Conservation (phyloP, 495 filamentous ascomycete species). For the Lentithecium fluviatile region DNA sequence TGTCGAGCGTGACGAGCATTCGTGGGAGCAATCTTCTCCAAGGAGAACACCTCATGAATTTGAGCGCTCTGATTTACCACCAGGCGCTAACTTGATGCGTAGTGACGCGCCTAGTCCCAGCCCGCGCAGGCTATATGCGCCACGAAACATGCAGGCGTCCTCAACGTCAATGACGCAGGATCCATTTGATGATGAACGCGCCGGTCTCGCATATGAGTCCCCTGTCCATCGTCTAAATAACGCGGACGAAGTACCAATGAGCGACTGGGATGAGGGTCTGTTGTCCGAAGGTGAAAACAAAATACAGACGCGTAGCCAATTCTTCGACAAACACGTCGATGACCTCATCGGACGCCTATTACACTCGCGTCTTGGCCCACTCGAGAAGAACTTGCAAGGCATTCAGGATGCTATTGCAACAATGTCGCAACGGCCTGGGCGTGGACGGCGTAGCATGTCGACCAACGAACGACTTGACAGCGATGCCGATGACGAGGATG, state of each 20-base stretch:
- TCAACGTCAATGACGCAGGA: slow-evolving; percentile 34
- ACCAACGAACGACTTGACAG: slow-evolving; percentile 57
- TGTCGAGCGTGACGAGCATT: slow-evolving; percentile 53
- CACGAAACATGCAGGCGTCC: slow-evolving; percentile 23
- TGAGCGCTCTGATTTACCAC: slow-evolving; percentile 31
- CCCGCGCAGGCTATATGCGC: slow-evolving; percentile 51
- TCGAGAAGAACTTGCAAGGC: slow-evolving; percentile 70
- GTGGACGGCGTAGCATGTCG: slow-evolving; percentile 33
- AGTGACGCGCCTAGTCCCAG: slow-evolving; percentile 77
- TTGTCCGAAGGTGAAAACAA: slow-evolving; percentile 80
- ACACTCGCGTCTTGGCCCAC: slow-evolving; percentile 68
- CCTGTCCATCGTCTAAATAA: slow-evolving; percentile 63
- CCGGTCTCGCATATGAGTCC: slow-evolving; percentile 49
- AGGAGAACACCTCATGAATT: slow-evolving; percentile 27
- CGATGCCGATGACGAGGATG: slow-evolving; percentile 94
- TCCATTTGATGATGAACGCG: slow-evolving; percentile 50
- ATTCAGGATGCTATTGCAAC: slow-evolving; percentile 58
- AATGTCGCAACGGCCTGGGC: slow-evolving; percentile 24
- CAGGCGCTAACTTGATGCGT: slow-evolving; percentile 28
- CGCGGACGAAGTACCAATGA: slow-evolving; percentile 63
- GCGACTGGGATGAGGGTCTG: slow-evolving; percentile 88
- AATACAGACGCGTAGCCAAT: slow-evolving; percentile 67
- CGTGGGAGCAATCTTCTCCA: slow-evolving; percentile 42
- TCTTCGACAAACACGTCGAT: slow-evolving; percentile 87
- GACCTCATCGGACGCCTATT: slow-evolving; percentile 78